phyloP scores from a whole-genome alignment of 768 basidiomycete genomes.

The Mrakia hoshinonis region DNA sequence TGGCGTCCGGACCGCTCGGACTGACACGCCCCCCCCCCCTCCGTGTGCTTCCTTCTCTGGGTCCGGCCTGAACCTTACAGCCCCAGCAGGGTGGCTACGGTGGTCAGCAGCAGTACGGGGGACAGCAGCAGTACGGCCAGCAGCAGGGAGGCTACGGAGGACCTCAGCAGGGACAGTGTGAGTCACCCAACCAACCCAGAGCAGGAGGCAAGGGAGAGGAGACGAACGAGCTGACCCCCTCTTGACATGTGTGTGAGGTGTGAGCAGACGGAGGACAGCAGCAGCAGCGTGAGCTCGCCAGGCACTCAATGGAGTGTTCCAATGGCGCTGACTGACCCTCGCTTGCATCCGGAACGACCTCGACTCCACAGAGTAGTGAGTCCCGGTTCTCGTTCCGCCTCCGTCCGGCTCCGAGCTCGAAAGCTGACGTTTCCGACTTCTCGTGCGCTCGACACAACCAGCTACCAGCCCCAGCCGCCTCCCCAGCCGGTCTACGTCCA shows the following conservation, averaged over 20 bases:
- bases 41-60: not conserved
- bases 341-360: not conserved
- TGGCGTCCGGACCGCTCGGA: not conserved
- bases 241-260: not conserved
- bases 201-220: not conserved
- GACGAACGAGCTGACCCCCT: not conserved
- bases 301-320: not conserved
- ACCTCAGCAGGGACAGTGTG: slow-evolving; percentile 20
- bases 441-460: not conserved
- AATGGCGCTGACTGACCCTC: not conserved
- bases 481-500: slow-evolving; percentile 27
- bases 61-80: not conserved
- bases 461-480: slow-evolving; percentile 19
- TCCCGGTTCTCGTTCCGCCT: not conserved
- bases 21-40: too few relatives aligned
- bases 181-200: not conserved
- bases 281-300: not conserved
- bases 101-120: not conserved
- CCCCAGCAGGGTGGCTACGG: not conserved
- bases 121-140: not conserved
- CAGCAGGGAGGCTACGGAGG: slow-evolving; percentile 9
- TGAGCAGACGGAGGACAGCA: slow-evolving; percentile 2
- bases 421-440: slow-evolving; percentile 4
- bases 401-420: not conserved
- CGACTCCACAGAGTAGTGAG: slow-evolving; percentile 17